Conservation (phyloP, 306 rosid genomes). For the Trifolium repens region DNA sequence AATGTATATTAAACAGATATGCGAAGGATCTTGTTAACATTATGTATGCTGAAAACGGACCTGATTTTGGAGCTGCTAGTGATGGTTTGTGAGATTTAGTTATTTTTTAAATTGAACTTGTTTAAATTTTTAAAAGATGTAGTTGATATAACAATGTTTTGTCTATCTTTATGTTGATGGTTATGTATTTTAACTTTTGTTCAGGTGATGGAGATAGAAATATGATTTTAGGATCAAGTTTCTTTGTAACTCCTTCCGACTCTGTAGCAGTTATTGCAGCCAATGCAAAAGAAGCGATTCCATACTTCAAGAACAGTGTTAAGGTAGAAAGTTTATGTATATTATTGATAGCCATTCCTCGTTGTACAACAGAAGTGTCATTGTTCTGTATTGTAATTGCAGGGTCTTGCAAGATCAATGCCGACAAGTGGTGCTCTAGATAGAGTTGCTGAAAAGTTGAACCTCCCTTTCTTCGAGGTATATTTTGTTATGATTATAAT, state of each 20-base stretch:
- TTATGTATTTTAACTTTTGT: slow-evolving; percentile 26
- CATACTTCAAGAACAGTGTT: slow-evolving; percentile 73
- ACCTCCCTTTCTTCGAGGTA: slow-evolving; percentile 93
- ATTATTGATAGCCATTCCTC: slow-evolving; percentile 9
- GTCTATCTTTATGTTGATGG: slow-evolving; percentile 21
- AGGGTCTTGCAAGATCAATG: slow-evolving; percentile 99
- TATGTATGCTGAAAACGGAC: slow-evolving; percentile 78
- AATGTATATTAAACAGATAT: slow-evolving; percentile 63
- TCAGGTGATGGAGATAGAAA: slow-evolving; percentile 98
- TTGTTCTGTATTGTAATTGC: slow-evolving; percentile 38
- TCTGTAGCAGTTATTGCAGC: slow-evolving; percentile 97
- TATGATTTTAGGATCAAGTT: slow-evolving; percentile 87
- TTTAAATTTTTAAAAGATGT: not conserved
- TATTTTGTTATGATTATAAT: slow-evolving; percentile 20
- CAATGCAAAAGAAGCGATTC: slow-evolving; percentile 88
- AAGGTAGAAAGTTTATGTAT: slow-evolving; percentile 59
- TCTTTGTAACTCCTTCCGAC: slow-evolving; percentile 98
- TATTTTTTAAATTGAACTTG: slow-evolving; percentile 6
- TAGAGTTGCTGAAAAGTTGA: slow-evolving; percentile 84
- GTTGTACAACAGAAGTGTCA: slow-evolving; percentile 24
- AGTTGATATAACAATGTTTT: slow-evolving; percentile 16
- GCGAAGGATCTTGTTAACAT: slow-evolving; percentile 90
- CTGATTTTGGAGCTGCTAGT: slow-evolving; percentile 98
- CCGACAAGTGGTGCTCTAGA: slow-evolving; percentile 98
- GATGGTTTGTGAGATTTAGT: slow-evolving; percentile 68